Percentiles rank a stretch among this genome's conserved stretches.
Conservation (phyloP, 371 early-diverging fungal genomes). For the Thermomucor indicae-seudaticae region DNA sequence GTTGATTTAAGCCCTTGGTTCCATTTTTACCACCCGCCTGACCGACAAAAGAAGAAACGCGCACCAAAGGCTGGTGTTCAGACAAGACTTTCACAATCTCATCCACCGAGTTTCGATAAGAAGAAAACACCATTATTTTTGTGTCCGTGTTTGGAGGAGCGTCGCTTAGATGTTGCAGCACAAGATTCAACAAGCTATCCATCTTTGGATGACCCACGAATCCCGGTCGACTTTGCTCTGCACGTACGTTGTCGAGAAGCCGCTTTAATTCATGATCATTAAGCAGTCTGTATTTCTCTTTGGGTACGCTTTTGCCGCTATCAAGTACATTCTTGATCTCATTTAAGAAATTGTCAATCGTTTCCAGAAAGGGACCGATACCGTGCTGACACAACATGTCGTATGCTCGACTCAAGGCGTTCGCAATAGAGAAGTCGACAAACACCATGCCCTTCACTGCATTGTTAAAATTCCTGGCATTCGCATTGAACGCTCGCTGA, state of each 20-base stretch:
- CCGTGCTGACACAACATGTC: slow-evolving; percentile 61
- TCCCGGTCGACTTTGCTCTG: slow-evolving; percentile 26
- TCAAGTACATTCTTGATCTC: slow-evolving; percentile 4
- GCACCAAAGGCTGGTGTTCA: slow-evolving; percentile 65
- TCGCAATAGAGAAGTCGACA: slow-evolving; percentile 35
- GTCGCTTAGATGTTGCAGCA: slow-evolving; percentile 64
- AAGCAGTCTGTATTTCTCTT: slow-evolving; percentile 10
- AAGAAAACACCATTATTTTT: slow-evolving; percentile 86
- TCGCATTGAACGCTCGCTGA: slow-evolving; percentile 31
- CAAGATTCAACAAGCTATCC: slow-evolving; percentile 54
- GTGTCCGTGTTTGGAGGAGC: slow-evolving; percentile 28
- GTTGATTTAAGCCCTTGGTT: slow-evolving; percentile 73
- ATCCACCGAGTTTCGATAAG: slow-evolving; percentile 82
- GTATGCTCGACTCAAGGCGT: slow-evolving; percentile 46
- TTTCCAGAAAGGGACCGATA: slow-evolving; percentile 52
- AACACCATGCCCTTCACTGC: slow-evolving; percentile 24
- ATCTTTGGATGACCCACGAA: slow-evolving; percentile 86
- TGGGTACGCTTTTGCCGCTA: slow-evolving; percentile 18
- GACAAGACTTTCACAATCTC: slow-evolving; percentile 72
- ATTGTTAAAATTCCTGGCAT: slow-evolving; percentile 18
- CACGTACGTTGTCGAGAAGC: slow-evolving; percentile 8
- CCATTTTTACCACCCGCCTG: slow-evolving; percentile 63
- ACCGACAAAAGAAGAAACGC: slow-evolving; percentile 80
- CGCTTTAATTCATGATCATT: slow-evolving; percentile 13
- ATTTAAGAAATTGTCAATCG: slow-evolving; percentile 26